Base-by-base conservation (phyloP, 495 filamentous ascomycete species). In the Talaromyces trachyspermus region DNA sequence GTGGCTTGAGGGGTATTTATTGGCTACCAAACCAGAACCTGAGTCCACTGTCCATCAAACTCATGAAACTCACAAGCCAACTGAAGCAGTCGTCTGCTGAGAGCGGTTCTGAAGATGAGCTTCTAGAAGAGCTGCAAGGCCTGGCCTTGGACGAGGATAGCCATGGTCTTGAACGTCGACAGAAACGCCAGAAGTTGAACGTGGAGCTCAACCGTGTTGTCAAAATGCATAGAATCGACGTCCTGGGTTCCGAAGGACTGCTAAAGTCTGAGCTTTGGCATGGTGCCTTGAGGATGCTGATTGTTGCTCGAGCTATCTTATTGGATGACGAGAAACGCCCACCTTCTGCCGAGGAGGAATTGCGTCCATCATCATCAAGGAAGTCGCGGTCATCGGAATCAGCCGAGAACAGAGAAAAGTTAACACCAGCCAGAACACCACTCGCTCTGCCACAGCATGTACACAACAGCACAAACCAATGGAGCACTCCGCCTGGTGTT, bases 1-100 rank as follows among this genome's bases (percentile, higher is more conserved):
- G 52, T 15, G 40, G 43, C 4, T 58, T 55, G 44, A 60, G 58
- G 25, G 65, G 68, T 7, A 54, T 72, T 5, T 58, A 69, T 19
- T 70, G 68, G 58, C 48, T 56, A 6, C 65, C 68, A 1, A 68
- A 67, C 26, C 30, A 55, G 0, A 26, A 33, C 2, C 43, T 70
- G 0, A 42, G 51, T 1, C 46, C 43, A 33, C 42, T 54, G 15
- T 57, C 57, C 12, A 36, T 78, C 5, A 56, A 76, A 49, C 56
- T 86, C 22, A 62, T 87, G 47, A 69, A 78, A 43, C 65, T 85
- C 17, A 62, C 73, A 0, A 65, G 77, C 36, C 73, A 74, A 54
- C 35, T 62, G 27, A 52, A 54, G 10, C 40, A 55, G 11, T 9
- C 17, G 11, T 51, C 55, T 5, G 46, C 38, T 11, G 29, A 33